Evolutionary conservation across 106 monocot species (phyloP), one percentile per base, ranked within the genome.

Genomic region (Chionographis japonica): DNA sequence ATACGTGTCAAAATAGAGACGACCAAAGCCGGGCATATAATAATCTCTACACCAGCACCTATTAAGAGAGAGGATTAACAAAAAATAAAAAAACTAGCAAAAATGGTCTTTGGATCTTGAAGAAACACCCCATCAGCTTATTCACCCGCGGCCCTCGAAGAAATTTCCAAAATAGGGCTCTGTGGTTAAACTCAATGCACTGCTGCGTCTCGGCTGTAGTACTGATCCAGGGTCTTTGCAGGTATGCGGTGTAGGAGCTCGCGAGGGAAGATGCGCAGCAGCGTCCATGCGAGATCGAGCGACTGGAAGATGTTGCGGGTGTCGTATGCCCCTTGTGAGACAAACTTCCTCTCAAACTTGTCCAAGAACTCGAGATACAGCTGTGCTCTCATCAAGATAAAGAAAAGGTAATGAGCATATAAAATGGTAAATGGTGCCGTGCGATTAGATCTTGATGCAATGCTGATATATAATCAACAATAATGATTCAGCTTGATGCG

Each of bases 191-290:
- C 18, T 87, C 68, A 87, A 59, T 88, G 84, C 14, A 84, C 27
- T 12, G 84, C 54, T 15, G 27, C 27, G 27, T 84, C 90, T 58
- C 88, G 76, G 79, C 82, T 89, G 73, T 95, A 95, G 74, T 72
- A 95, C 62, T 78, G 81, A 72, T 97, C 95, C 71, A 97, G 70
- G 51, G 95, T 97, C 66, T 97, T 97, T 13, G 92, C 92, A 43
- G 95, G 95, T n/a, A 97, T 97, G 46, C 95, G 91, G 39, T 97
- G 95, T 58, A 97, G 86, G 58, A 97, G 95, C 65, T 97, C 95
- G 46, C 92, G 84, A 12, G 95, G 95, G 66, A 92, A 97, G 61
- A 97, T 97, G 40, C 95, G 91, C 16, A 97, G 92, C 60, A 97
- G 80, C 35, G 95, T 89, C 95, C 95, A 97, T 6, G 90, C 90